These are phyloP conservation scores for Hanseniaspora opuntiae DNA, from an alignment of 805 yeast species.

Conservation along the genomic window DNA sequence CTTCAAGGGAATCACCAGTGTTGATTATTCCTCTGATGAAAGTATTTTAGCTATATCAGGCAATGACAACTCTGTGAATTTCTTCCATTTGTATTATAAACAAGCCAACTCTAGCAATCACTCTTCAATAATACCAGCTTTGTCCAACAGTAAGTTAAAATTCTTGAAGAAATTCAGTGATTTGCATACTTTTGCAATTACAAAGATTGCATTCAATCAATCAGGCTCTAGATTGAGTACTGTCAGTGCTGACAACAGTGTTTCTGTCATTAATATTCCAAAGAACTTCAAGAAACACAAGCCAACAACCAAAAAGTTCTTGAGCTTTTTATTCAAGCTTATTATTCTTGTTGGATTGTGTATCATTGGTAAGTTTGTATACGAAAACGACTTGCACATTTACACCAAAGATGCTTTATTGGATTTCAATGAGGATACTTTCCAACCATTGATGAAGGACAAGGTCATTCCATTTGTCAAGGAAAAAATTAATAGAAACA, in stretches of 20 bases:
- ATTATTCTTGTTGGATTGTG: constrained; percentile 21
- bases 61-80: constrained; percentile 48
- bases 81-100: constrained; percentile 33
- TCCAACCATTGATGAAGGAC: constrained; percentile 2
- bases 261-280: constrained; percentile 52
- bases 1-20: constrained; percentile 43
- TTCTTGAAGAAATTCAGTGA: constrained; percentile 39
- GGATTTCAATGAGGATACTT: background rate
- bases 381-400: constrained; percentile 19
- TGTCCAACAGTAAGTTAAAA: constrained; percentile 30
- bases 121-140: background rate
- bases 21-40: constrained; percentile 29
- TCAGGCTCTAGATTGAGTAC: constrained; percentile 55
- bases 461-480: constrained; percentile 6
- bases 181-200: constrained; percentile 67
- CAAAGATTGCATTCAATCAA: constrained; percentile 56
- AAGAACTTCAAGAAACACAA: constrained; percentile 30
- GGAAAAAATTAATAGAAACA: background rate
- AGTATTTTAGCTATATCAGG: constrained; percentile 32
- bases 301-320: constrained; percentile 18
- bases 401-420: constrained; percentile 10
- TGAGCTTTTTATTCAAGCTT: constrained; percentile 19
- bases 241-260: constrained; percentile 63
- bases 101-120: background rate
- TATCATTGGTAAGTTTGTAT: constrained; percentile 17